Conservation (phyloP, 2,329 filamentous ascomycete genomes). For the Verticillium longisporum region DNA sequence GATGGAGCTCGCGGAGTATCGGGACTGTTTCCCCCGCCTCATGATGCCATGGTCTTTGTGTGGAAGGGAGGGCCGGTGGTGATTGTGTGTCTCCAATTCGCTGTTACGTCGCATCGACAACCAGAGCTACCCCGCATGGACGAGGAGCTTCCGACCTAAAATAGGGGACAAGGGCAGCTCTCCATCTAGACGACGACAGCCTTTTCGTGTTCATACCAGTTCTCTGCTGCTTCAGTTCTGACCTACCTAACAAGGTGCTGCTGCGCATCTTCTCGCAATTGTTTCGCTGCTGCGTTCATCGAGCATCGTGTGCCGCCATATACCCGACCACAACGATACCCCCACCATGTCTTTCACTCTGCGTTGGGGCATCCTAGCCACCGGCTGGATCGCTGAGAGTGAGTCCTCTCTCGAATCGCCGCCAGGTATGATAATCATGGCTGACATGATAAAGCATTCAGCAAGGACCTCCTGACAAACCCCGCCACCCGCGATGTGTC, state of each 20-base stretch:
- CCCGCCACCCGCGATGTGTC: constrained; percentile 60
- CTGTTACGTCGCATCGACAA: neutral
- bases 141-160: neutral
- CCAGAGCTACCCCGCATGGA: neutral
- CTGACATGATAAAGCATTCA: constrained; percentile 46
- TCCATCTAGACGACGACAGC: neutral
- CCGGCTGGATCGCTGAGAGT: constrained; percentile 53
- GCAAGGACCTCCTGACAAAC: constrained; percentile 71
- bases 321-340: neutral
- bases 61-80: too few relatives aligned
- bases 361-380: constrained; percentile 56
- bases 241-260: too few relatives aligned
- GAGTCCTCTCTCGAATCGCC: constrained; percentile 18
- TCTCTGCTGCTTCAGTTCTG: too few relatives aligned
- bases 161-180: neutral
- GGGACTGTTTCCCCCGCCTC: neutral
- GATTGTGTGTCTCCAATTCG: neutral
- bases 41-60: neutral
- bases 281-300: neutral
- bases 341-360: constrained; percentile 30
- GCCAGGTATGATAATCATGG: neutral
- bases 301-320: neutral
- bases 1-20: neutral
- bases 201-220: neutral
- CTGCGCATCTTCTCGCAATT: too few relatives aligned